A percentile compares a stretch with the other conserved stretches of the same genome.
Conservation (phyloP, 2,329 filamentous ascomycete genomes). For the Colletotrichum sp. region DNA sequence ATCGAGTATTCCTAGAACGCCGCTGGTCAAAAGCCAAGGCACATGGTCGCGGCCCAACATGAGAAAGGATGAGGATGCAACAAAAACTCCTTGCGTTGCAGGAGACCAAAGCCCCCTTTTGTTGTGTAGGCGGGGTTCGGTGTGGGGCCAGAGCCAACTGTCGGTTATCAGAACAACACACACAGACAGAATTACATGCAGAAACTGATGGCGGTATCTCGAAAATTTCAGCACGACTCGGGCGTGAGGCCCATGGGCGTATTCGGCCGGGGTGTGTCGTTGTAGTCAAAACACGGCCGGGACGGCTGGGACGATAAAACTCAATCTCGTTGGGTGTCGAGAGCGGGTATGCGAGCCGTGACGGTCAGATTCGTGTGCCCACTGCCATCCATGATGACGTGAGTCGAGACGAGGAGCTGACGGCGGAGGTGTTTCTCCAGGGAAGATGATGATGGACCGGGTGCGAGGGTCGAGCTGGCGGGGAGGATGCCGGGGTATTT, state of each 20-base stretch:
- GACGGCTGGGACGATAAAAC: slow-evolving; percentile 1
- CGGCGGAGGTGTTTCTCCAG: slow-evolving; percentile 1
- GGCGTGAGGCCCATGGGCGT: background rate
- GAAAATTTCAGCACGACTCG: slow-evolving; percentile 11
- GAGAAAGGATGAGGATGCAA: background rate
- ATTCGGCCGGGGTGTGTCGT: background rate
- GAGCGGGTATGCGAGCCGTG: background rate
- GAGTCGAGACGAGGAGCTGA: background rate
- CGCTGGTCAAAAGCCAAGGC: background rate
- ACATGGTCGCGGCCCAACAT: background rate
- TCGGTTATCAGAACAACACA: background rate
- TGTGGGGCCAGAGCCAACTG: background rate
- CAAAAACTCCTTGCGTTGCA: background rate
- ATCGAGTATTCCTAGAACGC: background rate
- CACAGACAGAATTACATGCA: background rate
- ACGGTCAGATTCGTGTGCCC: background rate
- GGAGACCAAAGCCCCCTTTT: background rate
- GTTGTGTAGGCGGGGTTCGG: background rate
- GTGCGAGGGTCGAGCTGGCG: background rate
- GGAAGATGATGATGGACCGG: background rate
- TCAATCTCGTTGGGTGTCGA: slow-evolving; percentile 14
- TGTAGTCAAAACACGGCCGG: background rate
- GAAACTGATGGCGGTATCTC: background rate
- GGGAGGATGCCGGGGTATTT: background rate
- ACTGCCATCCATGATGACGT: background rate